Base-by-base conservation (phyloP, 345 rosid species). In the Camelina sativa region DNA sequence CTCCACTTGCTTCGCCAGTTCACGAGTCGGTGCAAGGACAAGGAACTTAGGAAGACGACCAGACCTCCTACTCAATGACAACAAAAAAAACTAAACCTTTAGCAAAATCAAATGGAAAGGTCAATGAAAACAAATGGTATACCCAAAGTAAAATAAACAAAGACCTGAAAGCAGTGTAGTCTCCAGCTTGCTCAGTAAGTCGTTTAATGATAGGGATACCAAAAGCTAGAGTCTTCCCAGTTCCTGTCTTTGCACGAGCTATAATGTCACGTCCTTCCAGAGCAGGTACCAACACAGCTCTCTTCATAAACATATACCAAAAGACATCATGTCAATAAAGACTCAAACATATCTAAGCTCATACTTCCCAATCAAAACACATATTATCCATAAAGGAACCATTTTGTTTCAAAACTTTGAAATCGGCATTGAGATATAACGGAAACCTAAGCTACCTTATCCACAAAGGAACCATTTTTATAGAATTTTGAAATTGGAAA, bases 161-260 rank as follows among this genome's bases (percentile, higher is more conserved):
- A 67, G 25, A 94, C 99, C 97, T 86, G 30, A 60, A 75, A 19
- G 86, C 79, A 61, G 80, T 47, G 70, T 72, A 73, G 53, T 54
- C 77, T 19, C 82, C 86, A 69, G 75, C 74, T 65, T 85, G 86
- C 71, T 90, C 93, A 48, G 93, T 92, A 55, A 95, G 88, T 6
- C 79, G 82, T 81, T 95, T 95, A 40, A 95, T 79, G 57, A 95
- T 90, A 7, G 97, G 99, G 40, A 95, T 92, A 30, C 97, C 99
- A 43, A 95, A 95, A 65, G 99, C 99, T 76, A 95, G 79, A 22
- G 97, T 95, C 90, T 95, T 95, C n/a, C 99, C 99, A 20, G 99
- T 95, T 70, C 99, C 97, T 30, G 99, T 95, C 85, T 92, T 92
- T 2, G 99, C 99, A 80, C 99, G 97, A 81, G 93, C 97, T 72